Base-by-base conservation (phyloP, 169 alveolate species). In the Plasmodium ovale region DNA sequence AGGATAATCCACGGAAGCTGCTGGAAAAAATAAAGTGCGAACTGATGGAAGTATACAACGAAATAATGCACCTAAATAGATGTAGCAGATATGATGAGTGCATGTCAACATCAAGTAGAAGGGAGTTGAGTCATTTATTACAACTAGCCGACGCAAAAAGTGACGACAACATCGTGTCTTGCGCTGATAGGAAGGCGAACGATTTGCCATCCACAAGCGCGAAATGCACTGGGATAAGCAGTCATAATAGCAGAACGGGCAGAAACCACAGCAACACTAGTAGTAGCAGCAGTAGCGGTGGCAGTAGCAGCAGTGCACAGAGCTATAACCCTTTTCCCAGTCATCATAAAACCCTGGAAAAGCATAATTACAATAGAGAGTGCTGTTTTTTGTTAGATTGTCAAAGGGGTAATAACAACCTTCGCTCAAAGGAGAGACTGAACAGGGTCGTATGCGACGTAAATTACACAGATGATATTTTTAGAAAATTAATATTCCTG, bases 11-110 rank as follows among this genome's bases (percentile, higher is more conserved):
- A 25, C 25, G 25, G 12, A 67, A 67, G 6, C 33, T 82, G 16
- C 35, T 77, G 33, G 72, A 77, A 25, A 59, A 60, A 44, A 51
- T 88, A n/a, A 59, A 72, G 42, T 54, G 60, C 31, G 89, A 88
- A 42, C 44, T 69, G 53, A 47, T 29, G 35, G 64, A 88, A 33
- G 82, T 88, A 37, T 77, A 70, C 37, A 72, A 68, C 33, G 72
- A 71, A 69, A 29, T 85, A 60, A 47, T 53, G 23, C 49, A 64
- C 58, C 69, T 77, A 31, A 65, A 69, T 49, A 51, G 33, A 79
- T 59, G 37, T 44, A 65, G 31, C 16, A 37, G 47, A 56, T 59
- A 51, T 44, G 64, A 42, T 29, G 19, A 65, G 27, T 37, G 29
- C 33, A 33, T 87, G 10, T 64, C 65, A 49, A 16, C 68, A 27